Evolutionary conservation across 192 early-diverging fungal genomes (phyloP).

Genomic region (Radiomyces spectabilis): DNA sequence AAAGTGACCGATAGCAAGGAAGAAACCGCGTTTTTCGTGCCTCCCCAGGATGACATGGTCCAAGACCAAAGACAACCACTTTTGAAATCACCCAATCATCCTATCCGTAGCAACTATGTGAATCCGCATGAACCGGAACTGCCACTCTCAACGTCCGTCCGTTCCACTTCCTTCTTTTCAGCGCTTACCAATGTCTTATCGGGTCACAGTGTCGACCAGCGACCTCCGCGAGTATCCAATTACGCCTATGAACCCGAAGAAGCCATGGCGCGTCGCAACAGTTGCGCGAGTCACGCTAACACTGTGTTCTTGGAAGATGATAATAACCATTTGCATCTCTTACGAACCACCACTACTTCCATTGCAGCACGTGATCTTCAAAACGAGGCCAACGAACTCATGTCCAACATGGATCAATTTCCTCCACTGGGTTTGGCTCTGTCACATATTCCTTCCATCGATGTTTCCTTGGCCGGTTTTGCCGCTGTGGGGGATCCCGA

Average conservation of each 20-base stretch:
- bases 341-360: slow-evolving; percentile 3
- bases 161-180: not conserved
- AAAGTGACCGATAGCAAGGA: too few relatives aligned
- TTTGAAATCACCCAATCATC: too few relatives aligned
- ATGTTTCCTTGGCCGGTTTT: slow-evolving; percentile 5
- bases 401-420: slow-evolving; percentile 8
- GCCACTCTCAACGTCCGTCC: too few relatives aligned
- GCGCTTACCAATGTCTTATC: not conserved
- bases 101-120: not conserved
- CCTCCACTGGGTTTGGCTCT: slow-evolving; percentile 16
- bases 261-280: not conserved
- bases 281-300: slow-evolving; percentile 18
- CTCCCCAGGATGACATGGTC: not conserved
- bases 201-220: not conserved
- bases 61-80: too few relatives aligned
- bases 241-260: not conserved
- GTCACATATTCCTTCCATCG: slow-evolving; percentile 14
- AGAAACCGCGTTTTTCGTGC: too few relatives aligned
- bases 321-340: slow-evolving; percentile 3
- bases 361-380: not conserved
- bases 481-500: not conserved
- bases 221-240: not conserved
- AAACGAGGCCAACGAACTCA: not conserved
- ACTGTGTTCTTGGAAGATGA: slow-evolving; percentile 12
- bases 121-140: not conserved